A percentile compares a stretch with the other conserved stretches of the same genome.
These are phyloP conservation scores for Spiromastix sp. DNA, from an alignment of 2,329 filamentous ascomycete genomes.

Conservation along the genomic window DNA sequence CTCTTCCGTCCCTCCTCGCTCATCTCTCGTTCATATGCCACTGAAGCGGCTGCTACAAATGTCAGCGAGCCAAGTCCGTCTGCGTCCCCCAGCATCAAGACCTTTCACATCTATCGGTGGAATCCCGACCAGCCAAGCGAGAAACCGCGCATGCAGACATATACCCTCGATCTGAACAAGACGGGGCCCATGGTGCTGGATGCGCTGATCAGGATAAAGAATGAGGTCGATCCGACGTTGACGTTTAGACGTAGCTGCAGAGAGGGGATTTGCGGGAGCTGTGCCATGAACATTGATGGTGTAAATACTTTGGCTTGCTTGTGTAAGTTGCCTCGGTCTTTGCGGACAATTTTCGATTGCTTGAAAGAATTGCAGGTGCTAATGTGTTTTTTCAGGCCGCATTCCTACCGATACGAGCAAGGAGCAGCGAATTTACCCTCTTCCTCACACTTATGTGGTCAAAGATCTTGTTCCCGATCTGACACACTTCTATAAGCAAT, in stretches of 20 bases:
- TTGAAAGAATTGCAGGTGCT: background rate
- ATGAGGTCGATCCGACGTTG: slow-evolving; percentile 91
- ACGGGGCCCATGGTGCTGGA: slow-evolving; percentile 98
- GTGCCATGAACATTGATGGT: slow-evolving; percentile 99
- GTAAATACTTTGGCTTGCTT: slow-evolving; percentile 95
- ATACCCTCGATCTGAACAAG: slow-evolving; percentile 95
- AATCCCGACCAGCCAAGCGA: slow-evolving; percentile 83
- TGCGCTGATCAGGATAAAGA: slow-evolving; percentile 96
- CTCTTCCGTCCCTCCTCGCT: slow-evolving; percentile 29
- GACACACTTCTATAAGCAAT: slow-evolving; percentile 99
- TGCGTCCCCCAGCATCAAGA: slow-evolving; percentile 62
- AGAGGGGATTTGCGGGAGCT: slow-evolving; percentile 97
- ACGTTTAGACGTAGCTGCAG: slow-evolving; percentile 93
- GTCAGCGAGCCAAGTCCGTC: slow-evolving; percentile 51
- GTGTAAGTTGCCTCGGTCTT: slow-evolving; percentile 54
- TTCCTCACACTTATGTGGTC: slow-evolving; percentile 97
- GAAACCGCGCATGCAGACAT: slow-evolving; percentile 93
- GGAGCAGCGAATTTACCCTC: slow-evolving; percentile 90
- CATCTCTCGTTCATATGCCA: slow-evolving; percentile 37
- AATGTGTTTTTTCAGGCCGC: slow-evolving; percentile 53
- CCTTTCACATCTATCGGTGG: slow-evolving; percentile 98
- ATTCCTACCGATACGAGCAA: slow-evolving; percentile 74
- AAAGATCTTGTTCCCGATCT: slow-evolving; percentile 97
- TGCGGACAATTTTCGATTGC: background rate
- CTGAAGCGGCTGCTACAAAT: slow-evolving; percentile 35